Conservation (phyloP, 306 rosid genomes). For the Cucurbita ficifolia region DNA sequence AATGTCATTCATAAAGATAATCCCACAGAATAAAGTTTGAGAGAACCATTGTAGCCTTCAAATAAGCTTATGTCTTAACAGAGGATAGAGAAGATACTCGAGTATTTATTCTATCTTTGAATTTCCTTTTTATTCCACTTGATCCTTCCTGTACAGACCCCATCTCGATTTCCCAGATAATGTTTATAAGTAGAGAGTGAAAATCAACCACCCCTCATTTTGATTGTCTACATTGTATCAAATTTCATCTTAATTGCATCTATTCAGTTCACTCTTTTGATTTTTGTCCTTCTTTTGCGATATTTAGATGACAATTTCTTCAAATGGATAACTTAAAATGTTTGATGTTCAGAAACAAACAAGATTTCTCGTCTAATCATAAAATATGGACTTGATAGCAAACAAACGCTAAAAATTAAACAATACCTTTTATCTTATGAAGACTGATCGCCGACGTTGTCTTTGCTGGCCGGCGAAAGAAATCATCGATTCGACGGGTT, state of each 20-base stretch:
- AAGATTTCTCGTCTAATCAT: background rate
- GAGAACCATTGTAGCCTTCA: constrained; percentile 3
- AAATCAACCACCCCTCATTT: background rate
- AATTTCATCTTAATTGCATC: background rate
- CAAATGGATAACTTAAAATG: background rate
- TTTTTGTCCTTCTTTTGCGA: background rate
- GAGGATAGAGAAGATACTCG: background rate
- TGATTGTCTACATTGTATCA: background rate
- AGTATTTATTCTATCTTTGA: constrained; percentile 1
- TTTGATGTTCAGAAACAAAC: background rate
- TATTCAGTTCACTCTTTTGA: background rate
- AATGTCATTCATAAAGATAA: background rate
- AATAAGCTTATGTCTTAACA: background rate
- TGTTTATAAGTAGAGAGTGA: background rate
- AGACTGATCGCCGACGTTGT: constrained; percentile 7
- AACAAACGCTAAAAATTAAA: background rate
- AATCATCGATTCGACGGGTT: constrained; percentile 61
- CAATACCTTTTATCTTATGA: background rate
- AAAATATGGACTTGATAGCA: background rate
- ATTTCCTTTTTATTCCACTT: background rate
- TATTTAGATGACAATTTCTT: background rate
- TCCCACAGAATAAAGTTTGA: constrained; percentile 4
- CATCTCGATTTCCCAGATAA: background rate
- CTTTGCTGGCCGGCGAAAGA: constrained; percentile 30
- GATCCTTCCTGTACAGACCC: background rate